phyloP scores from a whole-genome alignment of 106 monocot species.

The Xerophyta viscosa region DNA sequence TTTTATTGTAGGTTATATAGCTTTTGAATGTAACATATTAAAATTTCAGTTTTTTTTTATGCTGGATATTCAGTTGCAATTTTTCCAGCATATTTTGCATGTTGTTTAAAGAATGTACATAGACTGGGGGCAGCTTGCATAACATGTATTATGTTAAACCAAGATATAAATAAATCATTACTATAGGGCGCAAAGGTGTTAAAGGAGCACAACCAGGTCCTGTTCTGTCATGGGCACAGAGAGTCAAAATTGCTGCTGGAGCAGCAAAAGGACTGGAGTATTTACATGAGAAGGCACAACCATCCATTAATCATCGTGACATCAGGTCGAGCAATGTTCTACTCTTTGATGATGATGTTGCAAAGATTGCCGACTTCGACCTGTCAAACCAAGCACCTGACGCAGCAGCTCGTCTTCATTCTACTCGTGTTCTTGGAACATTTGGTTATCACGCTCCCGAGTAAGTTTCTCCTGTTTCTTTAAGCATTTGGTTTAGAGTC shows the following conservation, averaged over 20 bases:
- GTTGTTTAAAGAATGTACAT: too few species aligned
- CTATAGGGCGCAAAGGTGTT: conserved; percentile 30
- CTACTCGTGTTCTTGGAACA: conserved; percentile 31
- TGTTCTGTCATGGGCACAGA: conserved; percentile 24
- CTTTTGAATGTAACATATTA: too few species aligned
- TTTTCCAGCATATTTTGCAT: too few species aligned
- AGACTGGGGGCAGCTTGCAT: too few species aligned
- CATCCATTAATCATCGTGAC: conserved; percentile 28
- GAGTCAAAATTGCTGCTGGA: conserved; percentile 29
- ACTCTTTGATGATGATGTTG: conserved; percentile 27
- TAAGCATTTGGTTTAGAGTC: too few species aligned
- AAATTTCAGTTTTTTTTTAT: too few species aligned
- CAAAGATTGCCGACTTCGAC: conserved; percentile 36
- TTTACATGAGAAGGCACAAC: conserved; percentile 28
- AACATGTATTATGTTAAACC: too few species aligned
- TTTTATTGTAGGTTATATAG: too few species aligned
- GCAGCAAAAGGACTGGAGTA: conserved; percentile 36
- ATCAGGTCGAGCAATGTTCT: conserved; percentile 31
- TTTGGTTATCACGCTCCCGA: conserved; percentile 42
- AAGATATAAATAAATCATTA: background rate
- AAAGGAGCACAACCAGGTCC: conserved; percentile 38
- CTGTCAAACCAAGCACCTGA: conserved; percentile 33
- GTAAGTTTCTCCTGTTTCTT: conserved; percentile 7
- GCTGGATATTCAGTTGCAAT: too few species aligned
- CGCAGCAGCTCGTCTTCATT: conserved; percentile 33